Base-by-base conservation (phyloP, 2,329 filamentous ascomycete genomes). In the Ophiocordyceps sinensis region DNA sequence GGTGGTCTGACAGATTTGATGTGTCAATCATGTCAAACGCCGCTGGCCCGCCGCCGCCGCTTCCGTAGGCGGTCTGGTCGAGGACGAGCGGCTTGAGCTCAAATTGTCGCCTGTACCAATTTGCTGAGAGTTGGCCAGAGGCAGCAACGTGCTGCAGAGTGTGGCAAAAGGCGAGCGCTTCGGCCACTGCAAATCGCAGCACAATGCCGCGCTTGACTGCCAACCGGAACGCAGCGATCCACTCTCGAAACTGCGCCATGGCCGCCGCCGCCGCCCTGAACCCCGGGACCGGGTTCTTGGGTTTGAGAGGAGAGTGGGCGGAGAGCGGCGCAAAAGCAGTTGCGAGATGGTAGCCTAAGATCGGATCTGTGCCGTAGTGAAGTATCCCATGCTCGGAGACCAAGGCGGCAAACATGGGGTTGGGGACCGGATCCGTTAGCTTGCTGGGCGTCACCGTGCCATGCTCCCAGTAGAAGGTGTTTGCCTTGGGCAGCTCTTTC, bases 11-110 rank as follows among this genome's bases (percentile, higher is more conserved):
- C 2, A 67, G 50, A 37, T 67, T 65, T 2, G 63, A 65, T 0
- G 71, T 75, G 45, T 80, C 73, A 41, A 80, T 71, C 4, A 71
- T 58, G 49, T 77, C 66, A 47, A 79, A 80, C 4, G 41, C 36
- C 5, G 47, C 53, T 0, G 70, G 67, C 1, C 60, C 66, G 13
- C 41, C 39, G 2, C 52, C 51, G 7, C 40, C 41, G 4, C 47
- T 45, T 2, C 54, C 52, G 46, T 75, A 76, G 4, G 62, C 59
- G 1, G 44, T 44, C 2, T 51, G 37, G 37, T 73, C 64, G 5
- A 78, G 56, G 2, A 53, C 43, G 3, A 76, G 51, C 1, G 55
- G 49, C 9, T 58, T 55, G 14, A 55, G 51, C 31, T 66, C 59
- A 44, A 61, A 61, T 14, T 60, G 59, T 19, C 59, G 58, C 38